Percentiles rank a stretch among this genome's conserved stretches.
Conservation (phyloP, 306 rosid species). For the Castanea crenata region DNA sequence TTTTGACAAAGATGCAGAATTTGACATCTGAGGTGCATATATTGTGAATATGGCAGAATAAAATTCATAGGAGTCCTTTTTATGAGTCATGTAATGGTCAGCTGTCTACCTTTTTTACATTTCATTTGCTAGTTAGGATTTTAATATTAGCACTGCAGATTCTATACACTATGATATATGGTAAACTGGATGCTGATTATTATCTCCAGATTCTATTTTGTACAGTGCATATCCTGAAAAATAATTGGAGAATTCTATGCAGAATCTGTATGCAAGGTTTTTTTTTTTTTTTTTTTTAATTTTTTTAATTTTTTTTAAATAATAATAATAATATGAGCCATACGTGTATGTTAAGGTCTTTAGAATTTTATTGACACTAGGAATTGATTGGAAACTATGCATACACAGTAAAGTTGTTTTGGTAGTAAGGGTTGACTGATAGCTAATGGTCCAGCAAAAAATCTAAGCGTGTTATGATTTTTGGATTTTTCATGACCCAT, state of each 20-base stretch:
- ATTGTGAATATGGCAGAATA: constrained; percentile 24
- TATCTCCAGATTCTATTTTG: constrained; percentile 17
- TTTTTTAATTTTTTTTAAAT: too few relatives aligned
- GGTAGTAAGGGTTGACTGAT: background rate
- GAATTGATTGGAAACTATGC: too few relatives aligned
- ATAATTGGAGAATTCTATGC: background rate
- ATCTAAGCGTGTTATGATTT: too few relatives aligned
- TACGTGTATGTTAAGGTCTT: too few relatives aligned
- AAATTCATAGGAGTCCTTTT: constrained; percentile 1
- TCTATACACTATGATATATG: background rate
- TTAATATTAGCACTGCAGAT: background rate
- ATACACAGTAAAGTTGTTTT: background rate
- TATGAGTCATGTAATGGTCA: too few relatives aligned
- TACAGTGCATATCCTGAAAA: background rate
- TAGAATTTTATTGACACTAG: too few relatives aligned
- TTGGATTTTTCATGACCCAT: too few relatives aligned
- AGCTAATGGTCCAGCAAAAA: background rate
- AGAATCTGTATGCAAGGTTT: background rate
- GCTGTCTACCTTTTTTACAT: background rate
- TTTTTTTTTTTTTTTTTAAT: too few relatives aligned
- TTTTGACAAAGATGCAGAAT: constrained; percentile 38
- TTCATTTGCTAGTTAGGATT: background rate
- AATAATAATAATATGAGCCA: too few relatives aligned
- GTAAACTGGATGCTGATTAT: background rate
- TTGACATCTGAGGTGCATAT: constrained; percentile 2